Conservation (phyloP, 805 yeast genomes). For the Diddensiella caesifluorescens region DNA sequence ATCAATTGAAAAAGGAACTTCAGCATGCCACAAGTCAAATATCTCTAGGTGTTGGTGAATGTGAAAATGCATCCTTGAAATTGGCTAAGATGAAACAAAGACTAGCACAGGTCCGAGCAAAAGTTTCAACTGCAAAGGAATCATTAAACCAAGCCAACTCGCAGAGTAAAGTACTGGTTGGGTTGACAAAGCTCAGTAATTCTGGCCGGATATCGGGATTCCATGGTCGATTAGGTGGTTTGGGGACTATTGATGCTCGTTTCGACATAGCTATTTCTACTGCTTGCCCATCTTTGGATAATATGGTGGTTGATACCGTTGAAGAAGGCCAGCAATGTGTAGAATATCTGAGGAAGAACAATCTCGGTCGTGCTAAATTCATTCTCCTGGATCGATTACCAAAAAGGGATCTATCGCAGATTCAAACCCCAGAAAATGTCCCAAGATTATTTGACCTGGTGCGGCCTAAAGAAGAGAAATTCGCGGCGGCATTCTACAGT, state of each 20-base stretch:
- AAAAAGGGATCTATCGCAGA: conserved; percentile 50
- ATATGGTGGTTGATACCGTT: conserved; percentile 82
- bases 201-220: conserved; percentile 83
- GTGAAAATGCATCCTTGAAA: conserved; percentile 42
- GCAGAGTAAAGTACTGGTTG: conserved; percentile 66
- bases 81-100: conserved; percentile 51
- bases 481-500: conserved; percentile 84
- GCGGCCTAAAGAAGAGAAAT: conserved; percentile 56
- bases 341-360: conserved; percentile 73
- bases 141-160: conserved; percentile 55
- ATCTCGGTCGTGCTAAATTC: conserved; percentile 84
- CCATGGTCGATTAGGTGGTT: conserved; percentile 84
- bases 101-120: conserved; percentile 52
- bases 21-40: conserved; percentile 50
- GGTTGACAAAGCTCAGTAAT: conserved; percentile 61
- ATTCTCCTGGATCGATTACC: conserved; percentile 73
- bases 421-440: conserved; percentile 66
- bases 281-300: conserved; percentile 86
- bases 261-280: conserved; percentile 94
- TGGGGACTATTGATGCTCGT: conserved; percentile 83
- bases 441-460: conserved; percentile 85
- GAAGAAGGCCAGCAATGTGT: conserved; percentile 72
- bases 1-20: conserved; percentile 44
- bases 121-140: conserved; percentile 59
- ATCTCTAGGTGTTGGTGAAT: conserved; percentile 52